A percentile compares a stretch with the other conserved stretches of the same genome.
Evolutionary conservation across 805 yeast genomes (phyloP).

Genomic region (Brettanomyces sp.): DNA sequence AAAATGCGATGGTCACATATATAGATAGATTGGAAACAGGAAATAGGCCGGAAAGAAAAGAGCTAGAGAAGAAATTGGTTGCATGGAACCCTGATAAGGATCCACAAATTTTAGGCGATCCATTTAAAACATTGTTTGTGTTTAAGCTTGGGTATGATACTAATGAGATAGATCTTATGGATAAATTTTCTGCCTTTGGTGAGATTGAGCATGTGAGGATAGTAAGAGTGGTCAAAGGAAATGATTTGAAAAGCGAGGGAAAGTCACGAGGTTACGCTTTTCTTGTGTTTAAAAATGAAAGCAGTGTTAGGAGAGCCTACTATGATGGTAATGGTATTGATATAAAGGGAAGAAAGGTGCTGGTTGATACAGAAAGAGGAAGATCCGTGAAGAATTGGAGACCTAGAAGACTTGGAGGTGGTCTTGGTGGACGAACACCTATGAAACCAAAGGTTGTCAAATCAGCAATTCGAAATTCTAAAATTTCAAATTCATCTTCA

Average conservation of each 20-base stretch:
- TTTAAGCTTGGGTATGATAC: slow-evolving; percentile 58
- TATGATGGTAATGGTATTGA: slow-evolving; percentile 45
- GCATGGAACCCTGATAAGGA: slow-evolving; percentile 52
- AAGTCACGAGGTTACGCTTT: slow-evolving; percentile 68
- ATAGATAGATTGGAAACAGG: slow-evolving; percentile 2
- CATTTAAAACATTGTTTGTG: slow-evolving; percentile 70
- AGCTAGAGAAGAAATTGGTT: slow-evolving; percentile 23
- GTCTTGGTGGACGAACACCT: slow-evolving; percentile 62
- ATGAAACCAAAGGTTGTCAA: background rate
- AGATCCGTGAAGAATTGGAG: slow-evolving; percentile 57
- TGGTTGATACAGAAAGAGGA: slow-evolving; percentile 71
- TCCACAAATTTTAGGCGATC: slow-evolving; percentile 56
- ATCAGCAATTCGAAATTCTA: no score
- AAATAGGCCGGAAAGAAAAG: slow-evolving; percentile 18
- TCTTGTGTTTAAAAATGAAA: slow-evolving; percentile 53
- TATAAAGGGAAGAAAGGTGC: slow-evolving; percentile 43
- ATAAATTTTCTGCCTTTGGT: slow-evolving; percentile 57
- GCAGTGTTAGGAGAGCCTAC: slow-evolving; percentile 53
- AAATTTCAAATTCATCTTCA: no score
- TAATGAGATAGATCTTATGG: slow-evolving; percentile 61
- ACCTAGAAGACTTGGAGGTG: slow-evolving; percentile 80
- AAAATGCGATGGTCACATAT: background rate
- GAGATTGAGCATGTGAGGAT: slow-evolving; percentile 53
- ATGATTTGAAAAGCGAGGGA: slow-evolving; percentile 7
- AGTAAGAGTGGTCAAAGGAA: slow-evolving; percentile 49